Evolutionary conservation across 306 rosid species (phyloP), one percentile per base, ranked within the genome.

Genomic region (Citrullus mucosospermus): DNA sequence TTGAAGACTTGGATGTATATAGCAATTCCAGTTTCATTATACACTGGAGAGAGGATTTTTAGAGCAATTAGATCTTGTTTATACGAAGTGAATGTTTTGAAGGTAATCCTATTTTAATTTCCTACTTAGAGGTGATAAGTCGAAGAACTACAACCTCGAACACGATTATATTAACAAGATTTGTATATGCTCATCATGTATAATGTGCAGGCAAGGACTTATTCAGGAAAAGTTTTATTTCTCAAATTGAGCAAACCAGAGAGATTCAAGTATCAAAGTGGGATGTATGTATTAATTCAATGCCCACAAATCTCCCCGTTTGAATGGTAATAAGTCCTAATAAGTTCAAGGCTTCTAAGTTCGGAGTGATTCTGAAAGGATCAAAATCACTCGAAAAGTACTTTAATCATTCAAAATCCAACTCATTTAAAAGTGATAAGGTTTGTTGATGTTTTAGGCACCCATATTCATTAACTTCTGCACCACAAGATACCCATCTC

Each of bases 401-500:
- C 44, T 39, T 39, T 32, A 32, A 32, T 32, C 36, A 32, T 32
- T 32, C 36, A 32, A 32, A 32, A 32, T 2, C 0, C 36, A 32
- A 3, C 36, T 32, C 48, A 1, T 43, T 43, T 43, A 43, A 5
- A 36, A 36, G 0, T 36, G 39, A 28, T 62, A 68, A 41, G 54
- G 75, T 68, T n/a, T 79, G 62, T 82, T 78, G 59, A 78, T 78
- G 56, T 88, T 79, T 77, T 90, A 91, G 98, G 97, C 98, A 93
- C 58, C 97, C 98, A n/a, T 93, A 87, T 85, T 91, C 98, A 80
- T 81, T 93, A 80, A 93, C 96, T 84, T 93, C 98, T 58, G 93
- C 92, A 62, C 96, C 96, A 75, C 88, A 88, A 84, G 97, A 93
- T 79, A 88, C 87, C 25, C 85, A 86, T 87, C 90, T 93, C 32